Base-by-base conservation (phyloP, 163 green algal species). In the Prototheca wickerhamii region DNA sequence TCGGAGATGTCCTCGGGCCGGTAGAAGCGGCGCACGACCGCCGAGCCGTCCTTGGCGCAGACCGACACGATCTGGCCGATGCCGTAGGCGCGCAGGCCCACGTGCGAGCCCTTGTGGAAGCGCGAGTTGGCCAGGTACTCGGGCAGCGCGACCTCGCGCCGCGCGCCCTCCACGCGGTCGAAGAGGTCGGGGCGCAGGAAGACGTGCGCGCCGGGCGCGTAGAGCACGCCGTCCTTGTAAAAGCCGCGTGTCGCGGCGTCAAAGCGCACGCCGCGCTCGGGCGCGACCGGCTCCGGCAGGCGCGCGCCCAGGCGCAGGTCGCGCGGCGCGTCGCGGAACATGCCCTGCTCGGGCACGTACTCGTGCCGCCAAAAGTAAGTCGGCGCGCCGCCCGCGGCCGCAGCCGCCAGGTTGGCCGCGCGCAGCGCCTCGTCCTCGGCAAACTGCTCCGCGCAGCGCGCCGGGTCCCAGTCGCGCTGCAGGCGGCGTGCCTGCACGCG, bases 1-100 rank as follows among this genome's bases (percentile, higher is more conserved):
- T 32, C 18, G 33, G 58, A 78, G 32, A 97, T 79, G 59, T 98
- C 91, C 78, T 98, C 91, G 2, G 90, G 87, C 1, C 91, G 81
- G 67, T 84, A 95, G 74, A 93, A 96, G 28, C 88, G 84, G 52
- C 70, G 69, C 71, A 97, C 67, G 8, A 74, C 68, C 25, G 84
- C 23, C 34, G 51, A 52, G 17, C 52, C 40, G 50, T 62, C 55
- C 15, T 54, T 26, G 25, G 37, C 46, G 33, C 7, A 61, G 18
- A 95, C 55, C 31, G 63, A 65, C 21, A 87, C 52, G 43, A 96
- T 49, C 68, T 83, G 71, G 21, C 57, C 84, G 43, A 97, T 71
- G 57, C 65, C 64, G 52, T 73, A 97, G 7, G 90, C 78, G 3
- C 78, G 76, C 42, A 96, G 73, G n/a, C 88, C 87, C 10, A 68